Evolutionary conservation across 148 eudicot genomes (phyloP).

Genomic region (Vaccinium macrocarpon): DNA sequence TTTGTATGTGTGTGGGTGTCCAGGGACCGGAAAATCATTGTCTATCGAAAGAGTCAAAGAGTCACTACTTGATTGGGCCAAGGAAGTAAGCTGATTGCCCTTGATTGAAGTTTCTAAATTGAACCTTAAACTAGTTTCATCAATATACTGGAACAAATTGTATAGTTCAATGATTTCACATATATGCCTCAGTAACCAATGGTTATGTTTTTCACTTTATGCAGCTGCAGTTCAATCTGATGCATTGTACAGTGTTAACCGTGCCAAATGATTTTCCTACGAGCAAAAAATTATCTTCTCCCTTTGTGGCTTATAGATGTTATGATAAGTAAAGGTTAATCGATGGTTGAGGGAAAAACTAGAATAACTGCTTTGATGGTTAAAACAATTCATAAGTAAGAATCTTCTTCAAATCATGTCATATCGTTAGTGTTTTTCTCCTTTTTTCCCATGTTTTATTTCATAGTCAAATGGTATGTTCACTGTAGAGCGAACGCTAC

Average conservation of each 20-base stretch:
- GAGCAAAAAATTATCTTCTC: not conserved
- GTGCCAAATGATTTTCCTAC: not conserved
- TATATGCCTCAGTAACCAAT: not conserved
- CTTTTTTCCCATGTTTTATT: not conserved
- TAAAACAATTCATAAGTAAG: not conserved
- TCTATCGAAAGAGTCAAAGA: conserved; percentile 76
- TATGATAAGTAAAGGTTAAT: not conserved
- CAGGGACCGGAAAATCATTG: conserved; percentile 94
- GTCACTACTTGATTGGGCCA: conserved; percentile 55
- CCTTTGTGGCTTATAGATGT: not conserved
- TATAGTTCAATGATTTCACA: not conserved
- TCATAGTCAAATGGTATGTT: not conserved
- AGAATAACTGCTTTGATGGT: not conserved
- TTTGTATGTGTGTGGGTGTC: conserved; percentile 84
- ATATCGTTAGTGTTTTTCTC: not conserved
- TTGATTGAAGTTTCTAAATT: not conserved
- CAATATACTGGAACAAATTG: not conserved
- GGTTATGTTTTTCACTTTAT: not conserved
- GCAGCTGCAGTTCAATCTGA: not conserved
- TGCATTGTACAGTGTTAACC: not conserved
- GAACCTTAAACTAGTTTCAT: not conserved
- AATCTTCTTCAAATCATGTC: not conserved
- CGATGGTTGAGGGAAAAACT: not conserved
- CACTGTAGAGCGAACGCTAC: not conserved
- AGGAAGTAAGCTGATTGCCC: conserved; percentile 47